Evolutionary conservation across 805 yeast genomes (phyloP).

Genomic region (Metschnikowia anglica): DNA sequence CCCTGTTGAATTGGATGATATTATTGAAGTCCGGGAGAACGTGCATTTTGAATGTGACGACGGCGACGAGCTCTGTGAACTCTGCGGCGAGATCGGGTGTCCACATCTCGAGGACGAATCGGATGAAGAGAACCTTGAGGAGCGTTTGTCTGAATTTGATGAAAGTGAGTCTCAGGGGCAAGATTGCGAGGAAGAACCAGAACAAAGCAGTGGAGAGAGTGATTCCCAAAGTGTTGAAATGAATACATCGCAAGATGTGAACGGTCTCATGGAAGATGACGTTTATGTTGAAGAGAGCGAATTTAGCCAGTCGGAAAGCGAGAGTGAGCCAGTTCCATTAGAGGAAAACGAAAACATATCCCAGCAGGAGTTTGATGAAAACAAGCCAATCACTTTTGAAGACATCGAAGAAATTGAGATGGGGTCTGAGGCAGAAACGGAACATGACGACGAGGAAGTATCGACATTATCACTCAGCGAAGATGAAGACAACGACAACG

Average conservation of each 20-base stretch:
- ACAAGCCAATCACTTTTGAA: slow-evolving; percentile 27
- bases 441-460: slow-evolving; percentile 21
- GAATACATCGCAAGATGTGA: slow-evolving; percentile 16
- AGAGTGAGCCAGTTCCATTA: slow-evolving; percentile 8
- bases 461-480: slow-evolving; percentile 21
- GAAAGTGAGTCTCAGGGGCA: slow-evolving; percentile 12
- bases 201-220: too few relatives aligned
- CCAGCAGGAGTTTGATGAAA: slow-evolving; percentile 18
- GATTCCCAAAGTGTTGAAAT: too few relatives aligned
- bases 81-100: slow-evolving; percentile 22
- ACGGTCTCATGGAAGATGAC: slow-evolving; percentile 12
- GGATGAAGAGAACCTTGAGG: not conserved
- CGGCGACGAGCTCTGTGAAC: slow-evolving; percentile 19
- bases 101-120: slow-evolving; percentile 7
- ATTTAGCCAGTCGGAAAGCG: slow-evolving; percentile 23
- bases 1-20: slow-evolving; percentile 26
- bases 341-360: slow-evolving; percentile 21
- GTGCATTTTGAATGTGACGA: slow-evolving; percentile 39
- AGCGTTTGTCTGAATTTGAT: not conserved
- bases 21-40: slow-evolving; percentile 42
- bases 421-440: slow-evolving; percentile 25
- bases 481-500: slow-evolving; percentile 14
- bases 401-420: slow-evolving; percentile 20
- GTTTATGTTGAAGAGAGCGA: slow-evolving; percentile 16
- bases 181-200: slow-evolving; percentile 18